These are phyloP conservation scores for Quercus variabilis DNA, from an alignment of 306 rosid genomes.

Conservation along the genomic window DNA sequence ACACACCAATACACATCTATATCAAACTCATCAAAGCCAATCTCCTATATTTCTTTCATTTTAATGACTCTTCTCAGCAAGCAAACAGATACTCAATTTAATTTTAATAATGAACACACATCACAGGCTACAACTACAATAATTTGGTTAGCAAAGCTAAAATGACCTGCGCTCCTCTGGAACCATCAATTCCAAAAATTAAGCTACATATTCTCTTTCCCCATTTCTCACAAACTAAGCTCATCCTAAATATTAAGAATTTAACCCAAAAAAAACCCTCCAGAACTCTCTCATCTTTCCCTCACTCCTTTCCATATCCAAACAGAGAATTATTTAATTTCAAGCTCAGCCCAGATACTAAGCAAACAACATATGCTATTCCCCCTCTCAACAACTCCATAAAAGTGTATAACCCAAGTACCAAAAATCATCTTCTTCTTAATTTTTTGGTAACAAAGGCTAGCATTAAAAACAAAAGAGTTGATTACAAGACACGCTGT, in stretches of 20 bases:
- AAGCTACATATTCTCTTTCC: background rate
- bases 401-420: background rate
- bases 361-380: too few relatives aligned
- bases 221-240: background rate
- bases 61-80: background rate
- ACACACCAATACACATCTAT: background rate
- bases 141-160: background rate
- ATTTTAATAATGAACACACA: background rate
- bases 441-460: too few relatives aligned
- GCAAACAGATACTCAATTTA: background rate
- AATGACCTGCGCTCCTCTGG: background rate
- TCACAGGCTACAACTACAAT: background rate
- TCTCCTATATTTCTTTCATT: background rate
- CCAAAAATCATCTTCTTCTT: background rate
- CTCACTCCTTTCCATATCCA: background rate
- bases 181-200: background rate
- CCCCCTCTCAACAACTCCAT: too few relatives aligned
- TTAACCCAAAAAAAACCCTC: background rate
- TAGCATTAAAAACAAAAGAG: too few relatives aligned
- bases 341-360: too few relatives aligned
- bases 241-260: background rate
- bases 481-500: too few relatives aligned
- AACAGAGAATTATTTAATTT: background rate
- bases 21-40: too few relatives aligned
- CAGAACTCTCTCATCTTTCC: background rate